Percentiles rank a stretch among this genome's conserved stretches.
These are phyloP conservation scores for Penicillium sp. DNA, from an alignment of 2,329 filamentous ascomycete species.

Conservation along the genomic window DNA sequence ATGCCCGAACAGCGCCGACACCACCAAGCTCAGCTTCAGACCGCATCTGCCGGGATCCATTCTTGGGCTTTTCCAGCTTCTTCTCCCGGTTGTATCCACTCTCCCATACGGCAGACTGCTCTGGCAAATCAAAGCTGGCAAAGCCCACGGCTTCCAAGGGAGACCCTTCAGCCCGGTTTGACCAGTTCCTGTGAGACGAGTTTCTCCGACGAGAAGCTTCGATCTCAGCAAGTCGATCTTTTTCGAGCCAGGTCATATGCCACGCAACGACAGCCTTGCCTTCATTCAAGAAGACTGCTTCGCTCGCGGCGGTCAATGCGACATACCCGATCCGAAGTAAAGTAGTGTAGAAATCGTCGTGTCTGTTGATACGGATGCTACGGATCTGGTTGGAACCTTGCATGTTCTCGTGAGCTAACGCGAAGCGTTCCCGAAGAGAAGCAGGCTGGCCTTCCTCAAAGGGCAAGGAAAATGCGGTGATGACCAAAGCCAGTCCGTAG, in stretches of 20 bases:
- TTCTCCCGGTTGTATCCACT: slow-evolving; percentile 46
- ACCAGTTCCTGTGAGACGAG: slow-evolving; percentile 15
- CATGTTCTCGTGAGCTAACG: slow-evolving; percentile 76
- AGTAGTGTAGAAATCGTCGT: slow-evolving; percentile 94
- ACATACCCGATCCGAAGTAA: slow-evolving; percentile 81
- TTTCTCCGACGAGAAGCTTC: slow-evolving; percentile 47
- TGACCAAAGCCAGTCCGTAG: slow-evolving; percentile 68
- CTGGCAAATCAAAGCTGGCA: slow-evolving; percentile 34
- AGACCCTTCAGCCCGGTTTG: slow-evolving; percentile 12
- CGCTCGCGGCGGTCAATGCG: slow-evolving; percentile 85
- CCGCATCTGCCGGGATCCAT: slow-evolving; percentile 34
- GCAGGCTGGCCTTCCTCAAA: slow-evolving; percentile 44
- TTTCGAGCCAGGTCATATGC: slow-evolving; percentile 84
- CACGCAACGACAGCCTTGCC: slow-evolving; percentile 70
- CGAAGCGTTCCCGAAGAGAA: slow-evolving; percentile 57
- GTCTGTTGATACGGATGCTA: slow-evolving; percentile 71
- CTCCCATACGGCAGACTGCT: slow-evolving; percentile 37
- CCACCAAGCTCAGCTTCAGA: slow-evolving; percentile 51
- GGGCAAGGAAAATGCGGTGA: slow-evolving; percentile 68
- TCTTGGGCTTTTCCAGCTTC: slow-evolving; percentile 41
- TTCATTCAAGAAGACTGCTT: slow-evolving; percentile 93
- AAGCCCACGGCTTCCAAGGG: slow-evolving; percentile 32
- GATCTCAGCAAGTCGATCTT: slow-evolving; percentile 74
- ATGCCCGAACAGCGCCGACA: slow-evolving; percentile 73
- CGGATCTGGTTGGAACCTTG: slow-evolving; percentile 85